Evolutionary conservation across 1,284 basidiomycete genomes (phyloP), one percentile per base, ranked within the genome.

Genomic region (Trichosporon ovoides): DNA sequence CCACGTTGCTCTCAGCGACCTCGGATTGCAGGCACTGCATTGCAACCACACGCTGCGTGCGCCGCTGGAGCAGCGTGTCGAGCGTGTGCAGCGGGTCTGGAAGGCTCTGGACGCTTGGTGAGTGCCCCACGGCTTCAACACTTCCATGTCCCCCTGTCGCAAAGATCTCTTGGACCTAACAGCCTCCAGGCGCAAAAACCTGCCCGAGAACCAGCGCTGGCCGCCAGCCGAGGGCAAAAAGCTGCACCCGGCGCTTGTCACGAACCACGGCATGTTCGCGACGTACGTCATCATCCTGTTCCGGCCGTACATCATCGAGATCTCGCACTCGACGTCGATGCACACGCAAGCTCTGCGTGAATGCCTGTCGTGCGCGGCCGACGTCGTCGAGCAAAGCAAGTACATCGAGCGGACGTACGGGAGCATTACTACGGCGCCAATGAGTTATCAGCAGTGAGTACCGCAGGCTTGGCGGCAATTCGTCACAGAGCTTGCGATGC

Each of bases 291-390:
- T 66, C 38, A 53, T 66, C 33, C 57, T 64, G 20, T 66, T 60
- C 52, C 60, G 65, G n/a, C 65, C 65, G 34, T 66, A 66, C 55
- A 52, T 66, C 28, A 61, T 66, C 60, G 65, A 66, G 53, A 18
- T 66, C 12, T 59, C 55, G 35, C 62, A 55, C 28, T 54, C 40
- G 24, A 52, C 24, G 16, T 31, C 40, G 1, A 59, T 59, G 38
- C 50, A 59, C 50, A 40, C 51, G 5, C 38, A 55, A 11, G 53
- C 53, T n/a, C 53, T 55, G 3, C 34, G 40, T 18, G 58, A 54
- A 19, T 66, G 65, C 20, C 40, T 64, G 22, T 13, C 38, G 14
- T 53, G 52, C 37, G 58, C 62, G n/a, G 24, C 38, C 5, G 62
- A 66, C 14, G 64, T 66, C 40, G 55, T 66, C 28, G 57, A 52